Evolutionary conservation across 2,329 filamentous ascomycete genomes (phyloP).

Genomic region (Fusarium multiceps): DNA sequence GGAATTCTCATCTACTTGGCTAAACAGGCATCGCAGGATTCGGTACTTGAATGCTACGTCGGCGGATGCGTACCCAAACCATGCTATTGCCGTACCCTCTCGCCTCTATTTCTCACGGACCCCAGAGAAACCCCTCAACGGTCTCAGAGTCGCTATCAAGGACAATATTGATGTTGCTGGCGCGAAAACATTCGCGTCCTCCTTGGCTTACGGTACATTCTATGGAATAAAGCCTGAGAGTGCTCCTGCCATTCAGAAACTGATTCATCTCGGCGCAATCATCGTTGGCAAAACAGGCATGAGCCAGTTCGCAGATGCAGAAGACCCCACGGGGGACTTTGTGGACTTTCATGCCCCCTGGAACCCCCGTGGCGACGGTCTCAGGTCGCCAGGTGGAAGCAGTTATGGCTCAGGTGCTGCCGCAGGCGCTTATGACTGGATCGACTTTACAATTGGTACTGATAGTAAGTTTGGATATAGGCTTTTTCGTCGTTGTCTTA

Average conservation of each 20-base stretch:
- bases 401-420: not conserved
- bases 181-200: not conserved
- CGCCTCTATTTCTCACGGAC: not conserved
- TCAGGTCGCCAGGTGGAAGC: not conserved
- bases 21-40: no score
- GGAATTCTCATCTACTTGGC: no score
- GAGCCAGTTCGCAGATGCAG: not conserved
- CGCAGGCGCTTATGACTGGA: not conserved
- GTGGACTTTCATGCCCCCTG: not conserved
- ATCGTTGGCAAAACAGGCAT: not conserved
- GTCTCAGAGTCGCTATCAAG: not conserved
- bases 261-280: not conserved
- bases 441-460: not conserved
- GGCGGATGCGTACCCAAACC: no score
- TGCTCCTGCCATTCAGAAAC: not conserved
- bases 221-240: not conserved
- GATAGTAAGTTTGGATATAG: not conserved
- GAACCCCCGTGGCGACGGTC: conserved; percentile 1
- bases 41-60: no score
- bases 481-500: no score
- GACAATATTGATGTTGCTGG: not conserved
- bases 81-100: not conserved
- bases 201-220: not conserved
- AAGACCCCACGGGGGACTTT: not conserved
- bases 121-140: not conserved